These are phyloP conservation scores for Aspergillus sp. DNA, from an alignment of 2,329 filamentous ascomycete genomes.

Conservation along the genomic window DNA sequence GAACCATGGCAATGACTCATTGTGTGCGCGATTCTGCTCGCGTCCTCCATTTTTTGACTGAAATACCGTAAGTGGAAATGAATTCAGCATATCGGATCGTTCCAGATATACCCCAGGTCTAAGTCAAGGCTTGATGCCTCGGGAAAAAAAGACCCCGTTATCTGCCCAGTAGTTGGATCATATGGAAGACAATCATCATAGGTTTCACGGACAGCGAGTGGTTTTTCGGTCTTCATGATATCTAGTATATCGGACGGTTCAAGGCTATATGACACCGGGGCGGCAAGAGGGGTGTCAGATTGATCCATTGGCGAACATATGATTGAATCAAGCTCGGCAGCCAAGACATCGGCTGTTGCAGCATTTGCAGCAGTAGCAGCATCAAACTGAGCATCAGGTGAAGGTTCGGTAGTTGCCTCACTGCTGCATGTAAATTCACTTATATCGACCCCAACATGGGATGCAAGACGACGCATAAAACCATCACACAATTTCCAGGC, in stretches of 20 bases:
- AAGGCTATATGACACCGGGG: constrained; percentile 14
- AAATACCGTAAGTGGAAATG: no score
- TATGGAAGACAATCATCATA: constrained; percentile 30
- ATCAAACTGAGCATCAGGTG: constrained; percentile 12
- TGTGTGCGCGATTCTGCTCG: no score
- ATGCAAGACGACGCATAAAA: constrained; percentile 29
- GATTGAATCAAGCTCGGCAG: constrained; percentile 17
- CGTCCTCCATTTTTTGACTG: no score
- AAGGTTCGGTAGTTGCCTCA: constrained; percentile 16
- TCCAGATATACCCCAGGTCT: constrained; percentile 28
- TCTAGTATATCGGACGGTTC: constrained; percentile 21
- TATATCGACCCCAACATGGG: constrained; percentile 24
- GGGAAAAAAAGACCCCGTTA: constrained; percentile 36
- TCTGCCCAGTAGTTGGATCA: constrained; percentile 30
- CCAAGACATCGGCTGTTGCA: constrained; percentile 6
- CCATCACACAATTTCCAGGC: constrained; percentile 33
- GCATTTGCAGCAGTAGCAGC: constrained; percentile 9
- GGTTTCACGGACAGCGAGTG: constrained; percentile 12
- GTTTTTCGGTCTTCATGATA: constrained; percentile 25
- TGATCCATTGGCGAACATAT: constrained; percentile 22
- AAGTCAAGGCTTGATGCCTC: constrained; percentile 22
- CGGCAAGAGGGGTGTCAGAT: constrained; percentile 13
- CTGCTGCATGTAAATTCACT: constrained; percentile 25
- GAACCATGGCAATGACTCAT: no score
- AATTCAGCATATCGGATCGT: constrained; percentile 21